Evolutionary conservation across 2,329 filamentous ascomycete species (phyloP), one percentile per base, ranked within the genome.

Genomic region (Sclerotinia subarctica): DNA sequence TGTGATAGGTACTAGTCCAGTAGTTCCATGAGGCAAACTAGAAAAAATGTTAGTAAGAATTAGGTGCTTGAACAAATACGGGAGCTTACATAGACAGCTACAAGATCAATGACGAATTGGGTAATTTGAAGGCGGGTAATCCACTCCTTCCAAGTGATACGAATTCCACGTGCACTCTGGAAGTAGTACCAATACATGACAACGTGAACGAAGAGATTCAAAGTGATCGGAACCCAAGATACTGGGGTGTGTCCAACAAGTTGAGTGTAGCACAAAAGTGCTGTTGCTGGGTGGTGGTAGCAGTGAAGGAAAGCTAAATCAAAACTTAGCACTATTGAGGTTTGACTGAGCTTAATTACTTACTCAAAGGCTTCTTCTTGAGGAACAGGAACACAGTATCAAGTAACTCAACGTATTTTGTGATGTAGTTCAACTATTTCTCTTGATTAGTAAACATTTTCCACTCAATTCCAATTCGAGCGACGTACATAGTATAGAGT

Each of bases 161-260:
- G 90, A 80, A 98, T 88, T 74, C 95, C 95, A 75, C 94, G 93
- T 66, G 94, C 94, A 78, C 92, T 94, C 86, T 98, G 94, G 90
- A 98, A 98, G 88, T 98, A 98, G 89, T 98, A 98, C 94, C 94
- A 97, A 89, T 98, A 98, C 94, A 98, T 98, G 79, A 97, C 91
- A 69, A 98, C 94, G 82, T 98, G 94, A 67, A 98, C 94, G 71
- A 87, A 88, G 77, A 98, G 83, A 86, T 98, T 98, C 76, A 98
- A 88, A 66, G 88, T 90, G 79, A 98, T 98, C 71, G 90, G 89
- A 67, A 96, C 92, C 94, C 94, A 98, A 69, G 94, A 96, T 69
- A 98, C 94, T 58, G 94, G 86, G 57, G 94, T 98, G 77, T 92
- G 88, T 74, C 94, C 94, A 76, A 97, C 90, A 73, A 98, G 88